Base-by-base conservation (phyloP, 164 flowering plant species). In the Amborella trichopoda region DNA sequence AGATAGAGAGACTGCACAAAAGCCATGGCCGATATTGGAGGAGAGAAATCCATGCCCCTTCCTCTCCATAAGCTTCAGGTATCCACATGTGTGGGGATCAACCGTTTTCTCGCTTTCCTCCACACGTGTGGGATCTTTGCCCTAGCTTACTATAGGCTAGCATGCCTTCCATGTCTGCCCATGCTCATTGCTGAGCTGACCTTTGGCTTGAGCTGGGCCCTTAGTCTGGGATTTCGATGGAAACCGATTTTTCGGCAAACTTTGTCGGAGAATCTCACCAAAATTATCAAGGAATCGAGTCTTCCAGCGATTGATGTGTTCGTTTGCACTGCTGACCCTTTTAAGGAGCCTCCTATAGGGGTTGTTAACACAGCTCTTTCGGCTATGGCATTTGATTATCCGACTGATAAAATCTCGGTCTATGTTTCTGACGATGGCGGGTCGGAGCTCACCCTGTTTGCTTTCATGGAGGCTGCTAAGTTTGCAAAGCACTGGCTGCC, bases 41-140 rank as follows among this genome's bases (percentile, higher is more conserved):
- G n/a, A n/a, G n/a, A n/a, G n/a, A n/a, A n/a, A n/a, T n/a, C n/a
- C n/a, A n/a, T n/a, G n/a, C n/a, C n/a, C n/a, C n/a, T n/a, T n/a
- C n/a, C n/a, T n/a, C n/a, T n/a, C n/a, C n/a, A n/a, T n/a, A n/a
- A n/a, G n/a, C n/a, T n/a, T n/a, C n/a, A n/a, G n/a, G n/a, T n/a
- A n/a, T n/a, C n/a, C n/a, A n/a, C n/a, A n/a, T n/a, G n/a, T n/a
- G n/a, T n/a, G n/a, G n/a, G 24, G 23, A 33, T 61, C 28, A 74
- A 78, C 71, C 86, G 93, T 6, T 28, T 56, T 0, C 81, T 71
- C 51, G 72, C 76, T 1, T 39, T 56, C 0, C 37, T 73, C 28
- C 78, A 76, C 70, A 10, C 61, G 0, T 60, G 37, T 14, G 80
- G 74, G 32, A 39, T 78, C 44, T 3, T 63, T 1, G 55, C 76